Evolutionary conservation across 2,329 filamentous ascomycete genomes (phyloP).

Genomic region (Coniochaeta ligniaria): DNA sequence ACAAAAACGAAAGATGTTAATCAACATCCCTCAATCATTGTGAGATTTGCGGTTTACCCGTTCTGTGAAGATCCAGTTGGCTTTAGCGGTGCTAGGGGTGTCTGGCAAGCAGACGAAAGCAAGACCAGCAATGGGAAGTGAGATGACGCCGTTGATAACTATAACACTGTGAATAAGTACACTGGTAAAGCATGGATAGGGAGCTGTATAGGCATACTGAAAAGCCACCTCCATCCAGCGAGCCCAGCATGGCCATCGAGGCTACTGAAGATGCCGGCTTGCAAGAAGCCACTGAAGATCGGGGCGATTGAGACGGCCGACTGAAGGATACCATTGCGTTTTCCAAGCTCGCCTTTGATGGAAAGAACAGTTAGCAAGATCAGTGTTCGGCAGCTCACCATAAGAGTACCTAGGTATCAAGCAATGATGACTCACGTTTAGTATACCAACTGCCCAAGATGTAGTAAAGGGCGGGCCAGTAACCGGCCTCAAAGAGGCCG

Average conservation of each 20-base stretch:
- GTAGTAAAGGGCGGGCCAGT: background rate
- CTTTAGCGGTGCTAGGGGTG: background rate
- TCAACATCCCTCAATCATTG: background rate
- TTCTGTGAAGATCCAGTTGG: background rate
- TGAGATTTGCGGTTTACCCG: background rate
- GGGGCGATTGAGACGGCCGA: background rate
- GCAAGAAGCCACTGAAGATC: background rate
- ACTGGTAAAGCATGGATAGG: background rate
- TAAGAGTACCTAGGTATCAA: background rate
- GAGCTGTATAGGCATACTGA: background rate
- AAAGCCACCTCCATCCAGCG: background rate
- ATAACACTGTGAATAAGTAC: background rate
- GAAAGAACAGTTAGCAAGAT: background rate
- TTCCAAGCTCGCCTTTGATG: background rate
- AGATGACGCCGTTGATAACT: background rate
- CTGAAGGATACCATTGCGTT: background rate
- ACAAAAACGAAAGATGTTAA: background rate
- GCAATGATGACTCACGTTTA: background rate
- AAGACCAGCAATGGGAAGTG: background rate
- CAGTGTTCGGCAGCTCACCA: background rate
- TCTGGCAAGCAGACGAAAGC: background rate
- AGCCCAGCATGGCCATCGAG: background rate
- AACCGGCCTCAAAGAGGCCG: background rate
- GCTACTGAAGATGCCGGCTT: background rate
- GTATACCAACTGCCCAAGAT: background rate